phyloP scores from a whole-genome alignment of 2,329 filamentous ascomycete species.

The Aspergillus ustus region DNA sequence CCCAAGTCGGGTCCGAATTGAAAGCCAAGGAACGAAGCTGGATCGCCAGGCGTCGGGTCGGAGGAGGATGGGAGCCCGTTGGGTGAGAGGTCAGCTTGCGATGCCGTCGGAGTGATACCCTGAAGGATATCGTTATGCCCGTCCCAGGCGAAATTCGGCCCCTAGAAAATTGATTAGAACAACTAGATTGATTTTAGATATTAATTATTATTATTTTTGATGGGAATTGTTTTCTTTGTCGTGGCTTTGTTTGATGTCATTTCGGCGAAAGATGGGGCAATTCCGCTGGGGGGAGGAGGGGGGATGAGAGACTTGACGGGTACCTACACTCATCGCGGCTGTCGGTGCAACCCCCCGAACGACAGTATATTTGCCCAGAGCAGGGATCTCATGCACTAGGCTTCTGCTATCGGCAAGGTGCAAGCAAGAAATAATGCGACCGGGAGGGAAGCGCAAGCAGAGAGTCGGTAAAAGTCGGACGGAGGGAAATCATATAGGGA shows the following conservation, averaged over 20 bases:
- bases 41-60: constrained; percentile 26
- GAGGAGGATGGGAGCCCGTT: constrained; percentile 20
- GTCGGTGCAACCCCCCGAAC: constrained; percentile 1
- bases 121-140: constrained; percentile 37
- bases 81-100: constrained; percentile 20
- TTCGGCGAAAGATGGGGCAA: neutral
- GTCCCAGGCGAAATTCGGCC: constrained; percentile 26
- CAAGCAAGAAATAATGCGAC: constrained; percentile 4
- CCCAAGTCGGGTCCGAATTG: constrained; percentile 31
- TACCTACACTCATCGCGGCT: constrained; percentile 26
- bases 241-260: neutral
- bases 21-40: constrained; percentile 32
- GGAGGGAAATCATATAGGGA: constrained; percentile 14
- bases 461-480: constrained; percentile 1
- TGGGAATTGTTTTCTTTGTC: neutral
- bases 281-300: neutral
- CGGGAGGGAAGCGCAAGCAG: neutral
- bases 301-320: constrained; percentile 5
- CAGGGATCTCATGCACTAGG: constrained; percentile 3
- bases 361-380: neutral
- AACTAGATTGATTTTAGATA: constrained; percentile 1
- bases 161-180: constrained; percentile 17
- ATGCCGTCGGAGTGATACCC: constrained; percentile 30
- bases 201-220: neutral
- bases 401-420: constrained; percentile 1